Percentiles rank a stretch among this genome's conserved stretches.
phyloP scores from a whole-genome alignment of 805 yeast species.

The Yamadazyma olivae region DNA sequence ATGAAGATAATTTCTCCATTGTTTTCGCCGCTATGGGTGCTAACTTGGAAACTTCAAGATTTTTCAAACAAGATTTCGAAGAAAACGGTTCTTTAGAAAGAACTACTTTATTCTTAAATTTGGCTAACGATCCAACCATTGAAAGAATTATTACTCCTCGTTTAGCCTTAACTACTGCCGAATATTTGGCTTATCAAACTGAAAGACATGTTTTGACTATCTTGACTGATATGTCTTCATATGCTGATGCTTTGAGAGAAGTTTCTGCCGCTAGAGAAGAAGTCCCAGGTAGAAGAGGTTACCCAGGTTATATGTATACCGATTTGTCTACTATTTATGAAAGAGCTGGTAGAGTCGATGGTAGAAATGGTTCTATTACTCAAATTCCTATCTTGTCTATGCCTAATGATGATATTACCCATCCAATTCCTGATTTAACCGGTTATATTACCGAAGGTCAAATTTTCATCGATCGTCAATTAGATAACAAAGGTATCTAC shows the following conservation, averaged over 20 bases:
- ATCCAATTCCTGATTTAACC: slow-evolving; percentile 99
- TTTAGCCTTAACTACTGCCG: slow-evolving; percentile 97
- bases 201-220: slow-evolving; percentile 98
- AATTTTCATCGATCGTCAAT: slow-evolving; percentile 94
- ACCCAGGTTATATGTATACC: slow-evolving; percentile 99
- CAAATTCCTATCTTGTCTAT: slow-evolving; percentile 98
- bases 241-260: slow-evolving; percentile 99
- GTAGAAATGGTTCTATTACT: slow-evolving; percentile 98
- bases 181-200: slow-evolving; percentile 97
- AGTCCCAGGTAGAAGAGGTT: slow-evolving; percentile 99
- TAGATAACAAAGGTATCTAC: slow-evolving; percentile 93
- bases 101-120: slow-evolving; percentile 91
- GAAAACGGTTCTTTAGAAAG: slow-evolving; percentile 98
- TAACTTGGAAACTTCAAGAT: slow-evolving; percentile 95
- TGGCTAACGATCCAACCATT: slow-evolving; percentile 99
- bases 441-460: slow-evolving; percentile 99
- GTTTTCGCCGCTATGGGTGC: slow-evolving; percentile 99
- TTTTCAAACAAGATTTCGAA: slow-evolving; percentile 98
- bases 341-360: slow-evolving; percentile 99
- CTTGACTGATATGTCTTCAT: slow-evolving; percentile 99
- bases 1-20: slow-evolving; percentile 98
- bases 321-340: slow-evolving; percentile 98
- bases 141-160: slow-evolving; percentile 99
- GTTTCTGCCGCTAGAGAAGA: slow-evolving; percentile 99
- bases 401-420: slow-evolving; percentile 99